These are phyloP conservation scores for Volvariella volvacea DNA, from an alignment of 1,284 basidiomycete species.

Conservation along the genomic window DNA sequence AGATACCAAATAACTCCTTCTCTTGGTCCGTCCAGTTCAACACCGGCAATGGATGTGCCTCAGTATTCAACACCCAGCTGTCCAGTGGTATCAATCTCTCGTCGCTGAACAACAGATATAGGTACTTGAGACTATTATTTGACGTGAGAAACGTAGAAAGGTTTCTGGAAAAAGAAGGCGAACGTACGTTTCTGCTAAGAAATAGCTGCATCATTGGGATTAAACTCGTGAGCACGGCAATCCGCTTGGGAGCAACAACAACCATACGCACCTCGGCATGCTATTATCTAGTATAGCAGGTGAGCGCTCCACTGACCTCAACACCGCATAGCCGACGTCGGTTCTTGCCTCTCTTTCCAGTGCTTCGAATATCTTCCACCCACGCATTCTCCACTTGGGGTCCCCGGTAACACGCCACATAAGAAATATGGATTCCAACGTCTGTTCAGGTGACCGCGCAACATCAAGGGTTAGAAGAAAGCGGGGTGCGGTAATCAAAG, in stretches of 20 bases:
- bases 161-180: background rate
- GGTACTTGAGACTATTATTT: conserved; percentile 54
- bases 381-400: conserved; percentile 51
- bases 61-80: conserved; percentile 82
- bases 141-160: conserved; percentile 10
- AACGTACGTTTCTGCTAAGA: conserved; percentile 63
- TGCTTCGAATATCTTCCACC: conserved; percentile 57
- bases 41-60: conserved; percentile 75
- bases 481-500: background rate
- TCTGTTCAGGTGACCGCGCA: conserved; percentile 26
- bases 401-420: conserved; percentile 67
- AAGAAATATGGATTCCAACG: conserved; percentile 65
- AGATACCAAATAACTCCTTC: conserved; percentile 30
- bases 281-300: conserved; percentile 31
- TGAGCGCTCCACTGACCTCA: conserved; percentile 44
- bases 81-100: conserved; percentile 58
- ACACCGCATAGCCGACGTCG: conserved; percentile 50
- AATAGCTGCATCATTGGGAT: conserved; percentile 46
- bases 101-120: conserved; percentile 56
- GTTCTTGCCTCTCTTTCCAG: conserved; percentile 56
- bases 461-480: conserved; percentile 10
- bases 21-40: conserved; percentile 58
- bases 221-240: background rate
- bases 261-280: conserved; percentile 59
- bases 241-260: background rate